Conservation (phyloP, 2,329 filamentous ascomycete species). For the Claviceps digitariae region DNA sequence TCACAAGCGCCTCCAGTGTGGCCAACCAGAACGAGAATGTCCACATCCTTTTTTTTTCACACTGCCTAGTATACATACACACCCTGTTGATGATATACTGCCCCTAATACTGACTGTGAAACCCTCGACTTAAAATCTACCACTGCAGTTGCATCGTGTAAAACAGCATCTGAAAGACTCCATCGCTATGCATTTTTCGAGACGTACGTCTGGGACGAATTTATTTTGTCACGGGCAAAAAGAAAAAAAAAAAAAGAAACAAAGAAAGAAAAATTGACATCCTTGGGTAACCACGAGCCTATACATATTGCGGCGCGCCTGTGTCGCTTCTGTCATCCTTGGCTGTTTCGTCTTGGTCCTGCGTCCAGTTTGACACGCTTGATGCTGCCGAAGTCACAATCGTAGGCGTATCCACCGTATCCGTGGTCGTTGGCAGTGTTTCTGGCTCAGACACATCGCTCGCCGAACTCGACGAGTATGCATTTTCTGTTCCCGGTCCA, state of each 20-base stretch:
- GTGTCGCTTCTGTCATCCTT: background rate
- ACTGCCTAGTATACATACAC: background rate
- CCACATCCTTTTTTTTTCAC: too few relatives aligned
- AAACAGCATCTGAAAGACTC: background rate
- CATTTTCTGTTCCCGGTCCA: background rate
- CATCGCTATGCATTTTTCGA: slow-evolving; percentile 1
- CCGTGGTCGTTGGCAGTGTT: background rate
- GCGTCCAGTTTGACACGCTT: slow-evolving; percentile 2
- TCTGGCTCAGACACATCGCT: slow-evolving; percentile 2
- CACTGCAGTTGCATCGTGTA: background rate
- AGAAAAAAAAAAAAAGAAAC: background rate
- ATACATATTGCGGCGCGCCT: background rate
- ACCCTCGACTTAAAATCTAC: background rate
- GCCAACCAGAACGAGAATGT: too few relatives aligned
- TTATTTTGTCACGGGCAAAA: background rate
- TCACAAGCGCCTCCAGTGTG: too few relatives aligned
- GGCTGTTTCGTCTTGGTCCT: background rate
- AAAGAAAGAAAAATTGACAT: background rate
- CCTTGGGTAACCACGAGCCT: background rate
- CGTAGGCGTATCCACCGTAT: background rate
- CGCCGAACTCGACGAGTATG: background rate
- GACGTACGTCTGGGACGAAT: background rate
- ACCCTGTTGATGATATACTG: background rate
- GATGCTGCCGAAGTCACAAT: background rate
- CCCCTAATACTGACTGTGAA: background rate